Conservation (phyloP, 1,139 yeast species). For the Zygoascus meyerae region DNA sequence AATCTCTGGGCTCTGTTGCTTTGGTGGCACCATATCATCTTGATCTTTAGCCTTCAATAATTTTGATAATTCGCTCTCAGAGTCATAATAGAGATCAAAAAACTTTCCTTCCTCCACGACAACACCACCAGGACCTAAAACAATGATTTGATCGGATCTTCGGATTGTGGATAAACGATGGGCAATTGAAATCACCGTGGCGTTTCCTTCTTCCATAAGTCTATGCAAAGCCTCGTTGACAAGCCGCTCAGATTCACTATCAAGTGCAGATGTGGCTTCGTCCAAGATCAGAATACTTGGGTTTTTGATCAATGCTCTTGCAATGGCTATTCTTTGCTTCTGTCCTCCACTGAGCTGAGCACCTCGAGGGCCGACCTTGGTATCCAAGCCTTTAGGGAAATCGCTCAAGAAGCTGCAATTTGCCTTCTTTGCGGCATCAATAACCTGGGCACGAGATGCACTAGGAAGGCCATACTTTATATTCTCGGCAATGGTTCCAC, state of each 20-base stretch:
- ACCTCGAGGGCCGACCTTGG: slow-evolving; percentile 80
- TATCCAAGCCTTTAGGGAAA: slow-evolving; percentile 78
- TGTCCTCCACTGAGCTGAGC: slow-evolving; percentile 88
- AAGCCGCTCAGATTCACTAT: slow-evolving; percentile 78
- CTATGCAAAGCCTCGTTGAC: slow-evolving; percentile 60
- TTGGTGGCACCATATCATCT: slow-evolving; percentile 25
- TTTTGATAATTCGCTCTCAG: slow-evolving; percentile 63
- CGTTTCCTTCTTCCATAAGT: slow-evolving; percentile 54
- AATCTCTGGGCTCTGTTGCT: slow-evolving; percentile 6
- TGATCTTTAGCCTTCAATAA: slow-evolving; percentile 42
- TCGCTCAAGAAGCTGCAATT: slow-evolving; percentile 70
- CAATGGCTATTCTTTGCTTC: slow-evolving; percentile 77
- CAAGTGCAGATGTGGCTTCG: slow-evolving; percentile 80
- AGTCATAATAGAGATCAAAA: slow-evolving; percentile 52
- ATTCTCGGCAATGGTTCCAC: slow-evolving; percentile 84
- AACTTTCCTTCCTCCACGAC: slow-evolving; percentile 86
- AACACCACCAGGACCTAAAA: slow-evolving; percentile 64
- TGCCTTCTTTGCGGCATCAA: slow-evolving; percentile 68
- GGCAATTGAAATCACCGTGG: slow-evolving; percentile 88
- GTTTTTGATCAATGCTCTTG: slow-evolving; percentile 68
- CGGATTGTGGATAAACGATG: slow-evolving; percentile 86
- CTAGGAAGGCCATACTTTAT: slow-evolving; percentile 65
- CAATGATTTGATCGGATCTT: slow-evolving; percentile 76
- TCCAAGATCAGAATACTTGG: slow-evolving; percentile 70
- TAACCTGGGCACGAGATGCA: slow-evolving; percentile 58